Conservation (phyloP, 2,329 filamentous ascomycete genomes). For the Cercospora zeae-maydis region DNA sequence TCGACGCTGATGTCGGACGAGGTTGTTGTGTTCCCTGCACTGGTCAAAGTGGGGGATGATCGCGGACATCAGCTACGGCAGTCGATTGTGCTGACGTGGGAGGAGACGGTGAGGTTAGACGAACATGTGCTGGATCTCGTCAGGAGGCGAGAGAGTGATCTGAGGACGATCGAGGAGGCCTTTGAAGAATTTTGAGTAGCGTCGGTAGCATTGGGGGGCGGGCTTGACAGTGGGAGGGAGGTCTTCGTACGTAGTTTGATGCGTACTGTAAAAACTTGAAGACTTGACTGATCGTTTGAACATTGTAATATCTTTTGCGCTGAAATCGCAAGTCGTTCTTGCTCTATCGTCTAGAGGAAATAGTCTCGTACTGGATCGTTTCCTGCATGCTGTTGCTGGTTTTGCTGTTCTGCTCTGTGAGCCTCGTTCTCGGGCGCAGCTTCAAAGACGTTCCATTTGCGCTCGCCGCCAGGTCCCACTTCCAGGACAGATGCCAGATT, state of each 20-base stretch:
- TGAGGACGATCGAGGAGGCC: slow-evolving; percentile 3
- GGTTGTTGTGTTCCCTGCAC: slow-evolving; percentile 20
- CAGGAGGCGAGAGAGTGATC: slow-evolving; percentile 5
- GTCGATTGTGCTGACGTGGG: slow-evolving; percentile 13
- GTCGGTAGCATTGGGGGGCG: background rate
- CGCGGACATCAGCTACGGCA: slow-evolving; percentile 17
- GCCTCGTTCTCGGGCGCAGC: slow-evolving; percentile 93
- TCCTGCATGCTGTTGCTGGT: slow-evolving; percentile 59
- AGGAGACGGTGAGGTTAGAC: slow-evolving; percentile 12
- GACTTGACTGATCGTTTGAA: slow-evolving; percentile 5
- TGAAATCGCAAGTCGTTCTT: background rate
- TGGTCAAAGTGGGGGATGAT: slow-evolving; percentile 23
- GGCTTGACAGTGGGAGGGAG: too few species aligned
- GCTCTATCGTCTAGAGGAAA: slow-evolving; percentile 53
- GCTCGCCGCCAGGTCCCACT: slow-evolving; percentile 86
- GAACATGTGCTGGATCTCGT: slow-evolving; percentile 14
- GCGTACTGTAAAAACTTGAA: slow-evolving; percentile 8
- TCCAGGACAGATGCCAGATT: slow-evolving; percentile 97
- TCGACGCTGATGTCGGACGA: slow-evolving; percentile 14
- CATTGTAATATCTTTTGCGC: background rate
- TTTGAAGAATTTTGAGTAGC: background rate
- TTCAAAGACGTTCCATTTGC: slow-evolving; percentile 97
- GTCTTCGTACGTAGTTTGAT: background rate
- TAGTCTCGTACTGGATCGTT: slow-evolving; percentile 68
- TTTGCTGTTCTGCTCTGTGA: slow-evolving; percentile 70